Base-by-base conservation (phyloP, 2,329 filamentous ascomycete genomes). In the Fusarium napiforme region DNA sequence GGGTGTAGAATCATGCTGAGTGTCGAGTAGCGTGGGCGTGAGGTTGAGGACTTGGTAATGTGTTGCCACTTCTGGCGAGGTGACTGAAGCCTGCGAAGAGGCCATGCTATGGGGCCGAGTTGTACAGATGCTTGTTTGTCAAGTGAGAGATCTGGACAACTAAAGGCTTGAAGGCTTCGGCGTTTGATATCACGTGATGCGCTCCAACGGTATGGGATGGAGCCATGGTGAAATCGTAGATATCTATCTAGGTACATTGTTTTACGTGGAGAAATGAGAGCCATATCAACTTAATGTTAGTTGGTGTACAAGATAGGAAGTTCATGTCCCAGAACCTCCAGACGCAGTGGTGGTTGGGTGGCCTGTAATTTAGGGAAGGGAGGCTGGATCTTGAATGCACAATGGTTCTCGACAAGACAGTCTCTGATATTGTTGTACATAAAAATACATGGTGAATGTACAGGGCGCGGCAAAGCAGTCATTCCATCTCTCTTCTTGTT, bases 1-100 rank as follows among this genome's bases (percentile, higher is more conserved):
- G 55, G 84, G 82, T 71, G 83, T 78, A 45, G 85, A 79, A 76
- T 86, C 83, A 67, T 81, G 75, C 60, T 84, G 79, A 65, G 83
- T 79, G 75, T 85, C 81, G 66, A 89, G 82, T 61, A 88, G 79
- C 64, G 84, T 75, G 23, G 84, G 84, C 18, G 87, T 86, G 68
- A 92, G 83, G 66, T 85, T 85, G 64, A 92, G 88, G 77, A 92
- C 84, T 69, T 90, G 84, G 80, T 92, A 92, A 80, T 91, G 85
- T 43, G 88, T 90, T 74, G 84, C 80, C 71, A 81, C 77, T 52
- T 56, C 60, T 23, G 46, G 40, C 40, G 60, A 40, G 47, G 50
- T 64, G 11, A 61, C 36, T 56, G 43, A 37, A 39, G 57, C 45
- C 16, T 67, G 62, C 28, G 68, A 65, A 34, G 62, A 40, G 37